phyloP scores from a whole-genome alignment of 768 basidiomycete genomes.

The Megacollybia marginata region DNA sequence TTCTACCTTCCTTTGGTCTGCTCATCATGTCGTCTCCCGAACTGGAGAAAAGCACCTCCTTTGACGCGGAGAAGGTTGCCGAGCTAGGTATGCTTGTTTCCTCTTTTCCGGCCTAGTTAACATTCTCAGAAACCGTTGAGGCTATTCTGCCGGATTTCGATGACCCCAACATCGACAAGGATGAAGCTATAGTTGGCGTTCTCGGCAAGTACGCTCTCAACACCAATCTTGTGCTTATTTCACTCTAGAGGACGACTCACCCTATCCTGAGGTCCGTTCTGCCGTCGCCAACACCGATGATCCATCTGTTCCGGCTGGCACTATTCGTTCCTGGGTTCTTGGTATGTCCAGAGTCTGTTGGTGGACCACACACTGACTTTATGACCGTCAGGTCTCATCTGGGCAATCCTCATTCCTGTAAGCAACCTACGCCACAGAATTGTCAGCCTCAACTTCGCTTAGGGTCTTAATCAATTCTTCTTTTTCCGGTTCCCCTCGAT shows the following conservation, averaged over 20 bases:
- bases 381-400: not conserved
- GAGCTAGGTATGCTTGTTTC: not conserved
- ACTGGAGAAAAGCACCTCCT: conserved; percentile 2
- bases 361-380: not conserved
- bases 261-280: conserved; percentile 49
- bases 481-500: conserved; percentile 50
- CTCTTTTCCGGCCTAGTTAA: not conserved
- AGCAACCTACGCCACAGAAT: not conserved
- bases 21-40: conserved; percentile 4
- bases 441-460: not conserved
- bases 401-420: conserved; percentile 28
- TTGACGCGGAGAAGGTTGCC: conserved; percentile 4
- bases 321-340: conserved; percentile 46
- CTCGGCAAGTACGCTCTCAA: conserved; percentile 10
- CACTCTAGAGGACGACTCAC: conserved; percentile 39
- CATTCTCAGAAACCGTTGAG: conserved; percentile 5
- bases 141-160: conserved; percentile 16
- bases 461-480: conserved; percentile 48
- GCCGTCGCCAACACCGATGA: conserved; percentile 53
- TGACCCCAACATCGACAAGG: conserved; percentile 24
- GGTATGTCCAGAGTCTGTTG: conserved; percentile 21
- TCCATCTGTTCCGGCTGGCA: conserved; percentile 34
- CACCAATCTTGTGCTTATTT: not conserved
- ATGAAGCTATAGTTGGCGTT: conserved; percentile 12
- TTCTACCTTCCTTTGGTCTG: not conserved